Evolutionary conservation across 2,329 filamentous ascomycete species (phyloP).

Genomic region (Fusarium chaquense): DNA sequence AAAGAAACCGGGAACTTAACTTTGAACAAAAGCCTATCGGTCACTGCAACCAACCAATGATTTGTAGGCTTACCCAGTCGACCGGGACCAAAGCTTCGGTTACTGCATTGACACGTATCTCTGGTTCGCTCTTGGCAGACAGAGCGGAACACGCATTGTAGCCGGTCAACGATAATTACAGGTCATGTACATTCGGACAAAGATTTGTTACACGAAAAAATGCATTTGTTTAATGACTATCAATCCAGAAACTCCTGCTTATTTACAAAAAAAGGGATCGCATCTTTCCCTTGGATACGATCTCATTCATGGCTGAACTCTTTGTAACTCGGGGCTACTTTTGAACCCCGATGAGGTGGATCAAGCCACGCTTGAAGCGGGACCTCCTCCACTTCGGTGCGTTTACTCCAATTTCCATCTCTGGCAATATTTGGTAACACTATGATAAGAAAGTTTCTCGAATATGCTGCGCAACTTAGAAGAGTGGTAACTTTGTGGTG

Average conservation of each 20-base stretch:
- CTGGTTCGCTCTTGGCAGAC: neutral
- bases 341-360: neutral
- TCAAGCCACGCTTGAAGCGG: neutral
- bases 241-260: neutral
- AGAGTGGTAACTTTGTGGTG: neutral
- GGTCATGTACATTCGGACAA: neutral
- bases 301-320: neutral
- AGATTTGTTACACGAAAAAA: neutral
- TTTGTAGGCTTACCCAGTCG: neutral
- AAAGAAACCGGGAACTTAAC: neutral
- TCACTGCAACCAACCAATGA: neutral
- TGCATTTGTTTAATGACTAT: neutral
- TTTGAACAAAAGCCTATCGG: neutral
- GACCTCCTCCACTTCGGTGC: neutral
- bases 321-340: neutral
- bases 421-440: neutral
- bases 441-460: neutral
- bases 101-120: neutral
- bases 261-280: constrained; percentile 4
- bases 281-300: neutral
- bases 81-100: neutral
- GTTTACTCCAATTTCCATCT: constrained; percentile 1
- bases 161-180: neutral
- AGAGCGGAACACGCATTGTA: too few species aligned
- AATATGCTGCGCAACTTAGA: neutral